Percentiles rank a stretch among this genome's conserved stretches.
Conservation (phyloP, 768 basidiomycete species). For the Leccinum rimulosum region DNA sequence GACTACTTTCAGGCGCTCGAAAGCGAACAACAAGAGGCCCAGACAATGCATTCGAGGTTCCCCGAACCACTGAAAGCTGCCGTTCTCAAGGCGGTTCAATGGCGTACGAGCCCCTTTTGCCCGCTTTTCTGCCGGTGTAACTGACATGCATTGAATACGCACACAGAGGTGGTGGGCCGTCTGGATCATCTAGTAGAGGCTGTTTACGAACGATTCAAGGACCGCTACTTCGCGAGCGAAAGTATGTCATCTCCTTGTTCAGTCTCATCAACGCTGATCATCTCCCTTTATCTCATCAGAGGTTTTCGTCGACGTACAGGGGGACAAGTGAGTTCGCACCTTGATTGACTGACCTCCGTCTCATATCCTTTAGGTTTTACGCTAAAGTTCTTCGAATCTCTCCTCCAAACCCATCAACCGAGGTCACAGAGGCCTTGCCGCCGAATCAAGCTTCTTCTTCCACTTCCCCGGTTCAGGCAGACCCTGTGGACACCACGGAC, state of each 20-base stretch:
- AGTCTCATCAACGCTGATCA: conserved; percentile 15
- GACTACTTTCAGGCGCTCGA: conserved; percentile 94
- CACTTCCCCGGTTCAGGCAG: conserved; percentile 45
- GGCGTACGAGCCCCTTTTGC: conserved; percentile 67
- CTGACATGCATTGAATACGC: conserved; percentile 16
- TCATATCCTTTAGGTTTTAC: conserved; percentile 57
- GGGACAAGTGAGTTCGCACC: conserved; percentile 67
- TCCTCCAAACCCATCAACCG: conserved; percentile 55
- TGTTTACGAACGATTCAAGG: conserved; percentile 93
- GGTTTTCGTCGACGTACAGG: conserved; percentile 82
- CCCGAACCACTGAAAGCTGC: conserved; percentile 90
- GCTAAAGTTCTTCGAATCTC: conserved; percentile 78
- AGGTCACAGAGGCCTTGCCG: conserved; percentile 35
- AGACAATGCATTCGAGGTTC: conserved; percentile 87
- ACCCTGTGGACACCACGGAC: conserved; percentile 45
- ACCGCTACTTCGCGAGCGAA: conserved; percentile 90
- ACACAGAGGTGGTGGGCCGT: conserved; percentile 91
- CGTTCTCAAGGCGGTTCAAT: conserved; percentile 91
- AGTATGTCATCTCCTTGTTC: conserved; percentile 50
- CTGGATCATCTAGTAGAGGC: conserved; percentile 93
- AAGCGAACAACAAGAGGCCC: conserved; percentile 87
- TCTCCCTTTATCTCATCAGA: conserved; percentile 41
- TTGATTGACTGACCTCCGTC: conserved; percentile 10
- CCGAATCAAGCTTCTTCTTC: conserved; percentile 35
- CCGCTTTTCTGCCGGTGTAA: conserved; percentile 10